Conservation (phyloP, 208 protist genomes). For the Kentomonas sorsogonicus region DNA sequence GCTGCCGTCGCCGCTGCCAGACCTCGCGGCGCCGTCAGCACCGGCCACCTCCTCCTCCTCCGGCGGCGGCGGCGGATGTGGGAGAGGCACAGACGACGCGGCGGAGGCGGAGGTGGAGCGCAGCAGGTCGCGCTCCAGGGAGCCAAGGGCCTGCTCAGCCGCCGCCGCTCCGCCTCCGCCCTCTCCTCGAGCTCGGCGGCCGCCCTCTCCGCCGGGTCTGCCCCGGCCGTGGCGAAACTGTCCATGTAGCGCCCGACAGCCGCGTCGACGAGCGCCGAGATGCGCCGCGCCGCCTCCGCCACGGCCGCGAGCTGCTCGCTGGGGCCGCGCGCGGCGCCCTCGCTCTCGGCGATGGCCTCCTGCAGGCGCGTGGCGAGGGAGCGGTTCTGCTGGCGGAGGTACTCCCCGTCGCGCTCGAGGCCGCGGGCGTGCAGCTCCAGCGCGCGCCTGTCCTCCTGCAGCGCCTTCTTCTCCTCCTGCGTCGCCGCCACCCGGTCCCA, state of each 20-base stretch:
- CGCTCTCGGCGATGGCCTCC: constrained; percentile 1
- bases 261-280: neutral
- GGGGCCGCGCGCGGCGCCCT: neutral
- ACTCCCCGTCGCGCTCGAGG: constrained; percentile 3
- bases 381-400: constrained; percentile 20
- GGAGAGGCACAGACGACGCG: too few species aligned
- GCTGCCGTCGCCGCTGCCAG: too few species aligned
- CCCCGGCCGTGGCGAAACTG: neutral
- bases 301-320: neutral
- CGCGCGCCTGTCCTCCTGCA: constrained; percentile 17
- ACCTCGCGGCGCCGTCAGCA: too few species aligned
- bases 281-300: neutral
- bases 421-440: constrained; percentile 21
- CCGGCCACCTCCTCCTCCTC: too few species aligned
- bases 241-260: neutral
- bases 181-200: constrained; percentile 1
- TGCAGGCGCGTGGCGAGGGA: constrained; percentile 5
- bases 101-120: too few species aligned
- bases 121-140: too few species aligned
- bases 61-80: too few species aligned
- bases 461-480: constrained; percentile 15
- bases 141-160: too few species aligned
- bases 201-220: neutral
- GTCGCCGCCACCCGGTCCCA: constrained; percentile 47
- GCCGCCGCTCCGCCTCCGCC: too few species aligned